Base-by-base conservation (phyloP, 306 rosid genomes). In the Prosopis cineraria region DNA sequence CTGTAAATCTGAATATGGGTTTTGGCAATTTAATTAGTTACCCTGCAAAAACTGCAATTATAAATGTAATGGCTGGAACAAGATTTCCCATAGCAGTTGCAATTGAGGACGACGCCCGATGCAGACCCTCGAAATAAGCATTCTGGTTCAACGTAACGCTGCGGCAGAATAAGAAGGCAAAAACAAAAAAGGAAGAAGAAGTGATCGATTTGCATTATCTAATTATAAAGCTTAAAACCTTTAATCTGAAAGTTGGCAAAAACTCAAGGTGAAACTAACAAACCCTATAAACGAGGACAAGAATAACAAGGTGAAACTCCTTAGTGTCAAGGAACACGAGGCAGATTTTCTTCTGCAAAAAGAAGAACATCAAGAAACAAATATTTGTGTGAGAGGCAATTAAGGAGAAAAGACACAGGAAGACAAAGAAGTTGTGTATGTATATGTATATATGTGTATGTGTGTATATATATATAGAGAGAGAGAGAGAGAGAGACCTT, bases 1-100 rank as follows among this genome's bases (percentile, higher is more conserved):
- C 1, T 10, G 2, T 41, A 41, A 41, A 11, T 41, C 47, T 41
- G 47, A 41, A 41, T 14, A 41, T 10, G 47, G 47, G 47, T 41
- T 41, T 41, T n/a, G 16, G 37, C 7, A 78, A 7, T 79, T 19
- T 22, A 50, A 76, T 48, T 34, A 40, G 17, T 78, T 83, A 87
- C 96, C 91, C 89, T 5, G 36, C 37, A 68, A 79, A 40, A 24
- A 56, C 68, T 30, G 93, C 88, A 10, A 91, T 87, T 27, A 85
- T 62, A 69, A 91, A 89, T 6, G 96, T 91, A 75, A 91, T 25
- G 1, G 90, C 91, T n/a, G 91, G 96, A 40, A 84, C 27, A 56
- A 85, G 84, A 84, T 91, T 91, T 22, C 40, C 22, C 84, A 85
- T 85, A n/a, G 91, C 93, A 62, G 75, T 87, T 56, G 84, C 86